phyloP scores from a whole-genome alignment of 129 eudicot genomes.

The Chrysanthemum makinoi region DNA sequence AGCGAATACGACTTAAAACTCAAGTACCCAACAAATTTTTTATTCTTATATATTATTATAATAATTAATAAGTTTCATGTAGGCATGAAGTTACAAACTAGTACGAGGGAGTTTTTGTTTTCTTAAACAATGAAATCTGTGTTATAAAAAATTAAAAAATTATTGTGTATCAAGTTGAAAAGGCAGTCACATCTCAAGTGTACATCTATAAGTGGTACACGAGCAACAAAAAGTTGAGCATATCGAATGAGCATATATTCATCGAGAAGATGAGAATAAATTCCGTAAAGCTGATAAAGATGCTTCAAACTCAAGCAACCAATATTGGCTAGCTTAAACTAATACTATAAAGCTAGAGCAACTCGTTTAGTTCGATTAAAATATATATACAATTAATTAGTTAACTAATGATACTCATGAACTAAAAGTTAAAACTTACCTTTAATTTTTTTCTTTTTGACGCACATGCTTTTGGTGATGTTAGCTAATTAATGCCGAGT shows the following conservation, averaged over 20 bases:
- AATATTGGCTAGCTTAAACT: conserved; percentile 28
- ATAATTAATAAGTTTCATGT: too few relatives aligned
- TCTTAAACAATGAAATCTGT: too few relatives aligned
- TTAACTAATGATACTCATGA: conserved; percentile 15
- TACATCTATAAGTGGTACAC: conserved; percentile 30
- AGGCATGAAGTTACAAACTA: too few relatives aligned
- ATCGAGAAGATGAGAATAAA: conserved; percentile 53
- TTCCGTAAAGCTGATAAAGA: conserved; percentile 55
- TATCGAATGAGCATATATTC: conserved; percentile 67
- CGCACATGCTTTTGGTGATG: conserved; percentile 27
- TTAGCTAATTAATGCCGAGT: conserved; percentile 24
- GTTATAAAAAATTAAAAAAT: too few relatives aligned
- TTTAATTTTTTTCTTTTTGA: conserved; percentile 33
- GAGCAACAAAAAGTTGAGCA: conserved; percentile 31
- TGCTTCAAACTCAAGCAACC: conserved; percentile 83
- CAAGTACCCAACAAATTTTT: background rate
- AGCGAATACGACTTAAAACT: too few relatives aligned
- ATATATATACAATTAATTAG: background rate
- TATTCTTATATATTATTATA: background rate
- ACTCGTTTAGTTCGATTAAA: conserved; percentile 17
- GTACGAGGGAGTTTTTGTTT: too few relatives aligned
- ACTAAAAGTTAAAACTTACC: conserved; percentile 64
- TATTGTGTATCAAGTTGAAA: conserved; percentile 14
- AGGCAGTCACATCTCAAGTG: conserved; percentile 28
- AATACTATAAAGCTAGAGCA: conserved; percentile 14